Evolutionary conservation across 1,139 yeast genomes (phyloP).

Genomic region (Candida sp.): DNA sequence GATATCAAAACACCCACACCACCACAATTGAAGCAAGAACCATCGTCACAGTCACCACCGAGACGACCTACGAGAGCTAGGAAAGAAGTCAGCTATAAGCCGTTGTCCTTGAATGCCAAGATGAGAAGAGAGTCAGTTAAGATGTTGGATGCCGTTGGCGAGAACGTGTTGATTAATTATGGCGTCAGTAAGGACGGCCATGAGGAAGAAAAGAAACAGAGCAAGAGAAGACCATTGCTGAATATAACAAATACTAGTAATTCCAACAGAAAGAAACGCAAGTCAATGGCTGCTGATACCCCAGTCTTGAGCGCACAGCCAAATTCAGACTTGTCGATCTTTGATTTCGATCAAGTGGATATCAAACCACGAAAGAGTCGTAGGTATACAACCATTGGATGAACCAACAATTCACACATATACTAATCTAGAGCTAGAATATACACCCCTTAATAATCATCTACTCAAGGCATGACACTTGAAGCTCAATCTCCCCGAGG

Average conservation of each 20-base stretch:
- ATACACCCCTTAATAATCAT: too few relatives aligned
- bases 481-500: too few relatives aligned
- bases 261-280: conserved; percentile 10
- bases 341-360: conserved; percentile 29
- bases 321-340: conserved; percentile 24
- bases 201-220: background rate
- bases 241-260: conserved; percentile 19
- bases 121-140: conserved; percentile 71
- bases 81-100: conserved; percentile 62
- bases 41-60: background rate
- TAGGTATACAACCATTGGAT: conserved; percentile 16
- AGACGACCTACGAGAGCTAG: conserved; percentile 19
- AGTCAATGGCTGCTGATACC: conserved; percentile 2
- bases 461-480: too few relatives aligned
- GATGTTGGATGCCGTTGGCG: conserved; percentile 58
- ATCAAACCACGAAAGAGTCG: conserved; percentile 12
- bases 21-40: conserved; percentile 1
- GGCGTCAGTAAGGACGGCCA: conserved; percentile 28
- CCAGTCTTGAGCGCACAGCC: background rate
- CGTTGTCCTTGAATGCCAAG: conserved; percentile 70
- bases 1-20: too few relatives aligned
- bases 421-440: too few relatives aligned
- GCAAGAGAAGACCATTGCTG: conserved; percentile 23
- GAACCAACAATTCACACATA: background rate
- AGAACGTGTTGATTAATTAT: conserved; percentile 32